Evolutionary conservation across 202 grass and related monocot species (phyloP), one percentile per base, ranked within the genome.

Genomic region (Carex sylvatica): DNA sequence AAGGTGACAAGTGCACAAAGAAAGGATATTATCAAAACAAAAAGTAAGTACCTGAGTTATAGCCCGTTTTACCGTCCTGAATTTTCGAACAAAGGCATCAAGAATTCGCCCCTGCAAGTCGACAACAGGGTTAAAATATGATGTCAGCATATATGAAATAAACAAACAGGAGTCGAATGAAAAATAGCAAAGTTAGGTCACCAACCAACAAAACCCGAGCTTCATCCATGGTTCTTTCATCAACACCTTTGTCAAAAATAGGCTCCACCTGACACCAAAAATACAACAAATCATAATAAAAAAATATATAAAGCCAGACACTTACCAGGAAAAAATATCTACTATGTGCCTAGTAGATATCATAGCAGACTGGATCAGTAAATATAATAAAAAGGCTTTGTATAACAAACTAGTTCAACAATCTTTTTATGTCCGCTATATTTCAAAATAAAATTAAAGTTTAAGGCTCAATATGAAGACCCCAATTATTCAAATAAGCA

Each of bases 21-120:
- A 68, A 33, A 78, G 38, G 38, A 75, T 6, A 75, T 38, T 56
- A 74, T 73, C 22, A 62, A 68, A 38, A 49, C 11, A 11, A 49
- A 49, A 65, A 4, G 7, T 12, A 67, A 59, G 49, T 87, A 99
- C 96, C 96, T 99, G 96, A 91, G 93, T 88, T 84, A 96, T 85
- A 74, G 91, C 95, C 79, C 88, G 91, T 74, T 93, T 99, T 80
- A 99, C 84, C 28, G 93, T 96, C 80, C 96, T 90, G 67, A 96
- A 96, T 78, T 99, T 99, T 42, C 96, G 90, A 82, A 99, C 96
- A 80, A 99, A 99, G 78, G 96, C 93, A 82, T 99, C 96, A 84
- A 99, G 91, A 88, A 99, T 99, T 61, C 96, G 91, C 18, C 93
- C 92, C 96, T 99, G 83, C 38, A 24, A 81, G 8, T 53, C 19